A percentile compares a stretch with the other conserved stretches of the same genome.
phyloP scores from a whole-genome alignment of 768 basidiomycete genomes.

The Tricholoma sp. region DNA sequence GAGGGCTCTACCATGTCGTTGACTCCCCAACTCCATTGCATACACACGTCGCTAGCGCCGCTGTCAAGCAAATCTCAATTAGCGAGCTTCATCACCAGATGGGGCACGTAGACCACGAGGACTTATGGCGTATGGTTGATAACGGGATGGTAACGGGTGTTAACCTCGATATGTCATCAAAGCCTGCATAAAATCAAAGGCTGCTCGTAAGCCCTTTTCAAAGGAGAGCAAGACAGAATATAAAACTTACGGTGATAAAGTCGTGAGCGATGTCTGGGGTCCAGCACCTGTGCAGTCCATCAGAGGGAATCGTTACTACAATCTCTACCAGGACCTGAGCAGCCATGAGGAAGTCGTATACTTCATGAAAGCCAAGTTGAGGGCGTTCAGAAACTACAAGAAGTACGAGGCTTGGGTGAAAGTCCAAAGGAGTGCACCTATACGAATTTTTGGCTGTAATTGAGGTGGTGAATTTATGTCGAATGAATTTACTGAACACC shows the following conservation, averaged over 20 bases:
- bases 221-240: neutral
- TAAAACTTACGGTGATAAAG: neutral
- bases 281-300: neutral
- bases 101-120: constrained; percentile 27
- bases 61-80: constrained; percentile 15
- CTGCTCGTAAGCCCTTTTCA: constrained; percentile 12
- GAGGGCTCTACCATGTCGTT: constrained; percentile 21
- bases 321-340: neutral
- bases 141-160: constrained; percentile 27
- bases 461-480: neutral
- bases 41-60: constrained; percentile 7
- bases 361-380: neutral
- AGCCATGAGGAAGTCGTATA: neutral
- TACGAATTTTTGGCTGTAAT: neutral
- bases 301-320: neutral
- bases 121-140: constrained; percentile 20
- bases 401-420: neutral
- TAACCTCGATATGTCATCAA: constrained; percentile 18
- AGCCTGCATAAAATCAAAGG: constrained; percentile 17
- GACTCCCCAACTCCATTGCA: neutral
- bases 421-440: neutral
- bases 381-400: neutral
- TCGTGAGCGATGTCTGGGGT: neutral
- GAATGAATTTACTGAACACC: neutral
- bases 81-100: constrained; percentile 26